Conservation (phyloP, 2,329 filamentous ascomycete species). For the Beauveria brongniartii region DNA sequence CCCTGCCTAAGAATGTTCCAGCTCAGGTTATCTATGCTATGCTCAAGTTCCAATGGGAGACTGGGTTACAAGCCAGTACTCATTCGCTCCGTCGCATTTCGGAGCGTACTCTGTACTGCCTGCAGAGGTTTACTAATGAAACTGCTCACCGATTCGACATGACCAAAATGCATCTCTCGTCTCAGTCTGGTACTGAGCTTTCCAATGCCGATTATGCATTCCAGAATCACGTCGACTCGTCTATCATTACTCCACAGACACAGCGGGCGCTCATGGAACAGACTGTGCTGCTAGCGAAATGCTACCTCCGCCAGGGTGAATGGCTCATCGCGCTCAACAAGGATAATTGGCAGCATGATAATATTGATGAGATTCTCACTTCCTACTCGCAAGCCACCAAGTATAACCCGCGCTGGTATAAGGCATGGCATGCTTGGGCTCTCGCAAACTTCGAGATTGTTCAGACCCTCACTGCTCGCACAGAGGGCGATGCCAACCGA, state of each 20-base stretch:
- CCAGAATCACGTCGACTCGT: slow-evolving; percentile 37
- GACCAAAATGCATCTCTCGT: slow-evolving; percentile 41
- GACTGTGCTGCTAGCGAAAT: slow-evolving; percentile 77
- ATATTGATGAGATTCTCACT: slow-evolving; percentile 80
- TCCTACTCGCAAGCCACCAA: slow-evolving; percentile 88
- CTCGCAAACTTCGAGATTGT: slow-evolving; percentile 98
- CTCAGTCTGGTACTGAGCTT: slow-evolving; percentile 38
- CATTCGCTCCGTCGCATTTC: slow-evolving; percentile 35
- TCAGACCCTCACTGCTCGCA: slow-evolving; percentile 63
- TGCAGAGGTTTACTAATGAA: slow-evolving; percentile 54
- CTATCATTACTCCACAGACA: slow-evolving; percentile 39
- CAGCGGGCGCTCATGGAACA: slow-evolving; percentile 51
- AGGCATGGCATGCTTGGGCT: slow-evolving; percentile 99
- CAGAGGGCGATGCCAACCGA: slow-evolving; percentile 41
- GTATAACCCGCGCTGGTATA: slow-evolving; percentile 94
- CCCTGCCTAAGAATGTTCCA: slow-evolving; percentile 37
- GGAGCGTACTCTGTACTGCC: slow-evolving; percentile 49
- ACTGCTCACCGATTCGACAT: slow-evolving; percentile 47
- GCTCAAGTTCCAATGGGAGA: slow-evolving; percentile 94
- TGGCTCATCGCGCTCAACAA: slow-evolving; percentile 85
- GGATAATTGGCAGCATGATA: slow-evolving; percentile 80
- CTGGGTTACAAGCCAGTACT: slow-evolving; percentile 52
- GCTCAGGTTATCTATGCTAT: slow-evolving; percentile 93
- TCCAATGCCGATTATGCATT: slow-evolving; percentile 41
- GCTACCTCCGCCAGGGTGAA: slow-evolving; percentile 91